These are phyloP conservation scores for Saccharomyces hybrid DNA, from an alignment of 1,139 yeast genomes.

Conservation along the genomic window DNA sequence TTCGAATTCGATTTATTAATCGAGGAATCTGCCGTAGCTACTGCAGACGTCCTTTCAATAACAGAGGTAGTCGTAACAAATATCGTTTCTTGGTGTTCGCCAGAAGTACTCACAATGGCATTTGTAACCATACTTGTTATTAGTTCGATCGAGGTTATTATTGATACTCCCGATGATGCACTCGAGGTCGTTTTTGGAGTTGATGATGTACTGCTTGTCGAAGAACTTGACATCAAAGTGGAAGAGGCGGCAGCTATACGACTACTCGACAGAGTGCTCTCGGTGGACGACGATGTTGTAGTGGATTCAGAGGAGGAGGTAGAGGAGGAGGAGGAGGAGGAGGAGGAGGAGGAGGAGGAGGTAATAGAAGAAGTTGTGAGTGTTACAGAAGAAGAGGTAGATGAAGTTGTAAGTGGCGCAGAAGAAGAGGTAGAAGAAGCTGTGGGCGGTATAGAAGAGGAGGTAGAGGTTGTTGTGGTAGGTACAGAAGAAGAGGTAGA, in stretches of 20 bases:
- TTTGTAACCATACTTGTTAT: constrained; percentile 14
- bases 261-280: constrained; percentile 4
- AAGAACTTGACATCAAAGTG: constrained; percentile 9
- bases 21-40: constrained; percentile 6
- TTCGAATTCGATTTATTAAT: not conserved
- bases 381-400: not conserved
- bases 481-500: constrained; percentile 1
- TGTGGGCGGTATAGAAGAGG: constrained; percentile 4
- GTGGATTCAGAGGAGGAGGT: constrained; percentile 2
- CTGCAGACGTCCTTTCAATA: constrained; percentile 9
- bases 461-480: constrained; percentile 7
- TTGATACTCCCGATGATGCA: constrained; percentile 7
- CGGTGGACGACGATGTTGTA: constrained; percentile 5
- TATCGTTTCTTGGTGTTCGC: constrained; percentile 9
- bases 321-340: not conserved
- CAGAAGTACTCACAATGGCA: constrained; percentile 9
- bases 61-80: constrained; percentile 20
- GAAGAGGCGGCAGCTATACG: constrained; percentile 8
- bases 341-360: constrained; percentile 1
- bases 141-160: constrained; percentile 11
- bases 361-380: not conserved
- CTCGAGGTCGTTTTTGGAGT: constrained; percentile 19
- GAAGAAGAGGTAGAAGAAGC: constrained; percentile 3
- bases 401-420: not conserved
- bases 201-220: constrained; percentile 10